These are phyloP conservation scores for Curvularia lunata DNA, from an alignment of 2,329 filamentous ascomycete genomes.

Conservation along the genomic window DNA sequence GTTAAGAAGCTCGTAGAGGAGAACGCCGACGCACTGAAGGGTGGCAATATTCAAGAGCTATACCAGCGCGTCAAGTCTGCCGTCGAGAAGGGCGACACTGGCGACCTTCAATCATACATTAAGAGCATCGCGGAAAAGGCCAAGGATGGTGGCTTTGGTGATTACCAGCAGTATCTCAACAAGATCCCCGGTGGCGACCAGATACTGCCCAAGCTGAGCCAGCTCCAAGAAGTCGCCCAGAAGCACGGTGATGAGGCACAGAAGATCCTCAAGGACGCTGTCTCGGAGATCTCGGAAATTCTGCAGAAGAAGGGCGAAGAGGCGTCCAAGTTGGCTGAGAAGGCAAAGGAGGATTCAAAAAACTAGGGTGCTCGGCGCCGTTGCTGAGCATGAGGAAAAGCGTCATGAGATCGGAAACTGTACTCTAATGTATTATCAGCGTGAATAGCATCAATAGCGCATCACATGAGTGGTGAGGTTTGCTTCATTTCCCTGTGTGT, in stretches of 20 bases:
- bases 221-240: conserved; percentile 68
- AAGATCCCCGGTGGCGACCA: conserved; percentile 69
- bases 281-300: conserved; percentile 44
- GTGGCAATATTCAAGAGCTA: conserved; percentile 69
- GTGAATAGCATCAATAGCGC: conserved; percentile 1
- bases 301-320: conserved; percentile 46
- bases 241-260: conserved; percentile 74
- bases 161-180: conserved; percentile 68
- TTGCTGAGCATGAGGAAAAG: neutral
- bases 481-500: neutral
- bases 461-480: neutral
- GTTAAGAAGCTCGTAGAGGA: conserved; percentile 74
- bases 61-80: conserved; percentile 68
- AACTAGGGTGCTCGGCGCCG: conserved; percentile 27
- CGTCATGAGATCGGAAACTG: conserved; percentile 7
- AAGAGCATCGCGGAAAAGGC: conserved; percentile 65
- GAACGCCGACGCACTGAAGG: conserved; percentile 71
- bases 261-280: conserved; percentile 69
- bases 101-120: conserved; percentile 66
- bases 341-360: conserved; percentile 46
- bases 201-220: conserved; percentile 69
- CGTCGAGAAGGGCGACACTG: conserved; percentile 65
- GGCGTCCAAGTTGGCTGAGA: conserved; percentile 41
- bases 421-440: conserved; percentile 19
- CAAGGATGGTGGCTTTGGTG: conserved; percentile 59